phyloP scores from a whole-genome alignment of 345 rosid genomes.

The Gossypium australe region DNA sequence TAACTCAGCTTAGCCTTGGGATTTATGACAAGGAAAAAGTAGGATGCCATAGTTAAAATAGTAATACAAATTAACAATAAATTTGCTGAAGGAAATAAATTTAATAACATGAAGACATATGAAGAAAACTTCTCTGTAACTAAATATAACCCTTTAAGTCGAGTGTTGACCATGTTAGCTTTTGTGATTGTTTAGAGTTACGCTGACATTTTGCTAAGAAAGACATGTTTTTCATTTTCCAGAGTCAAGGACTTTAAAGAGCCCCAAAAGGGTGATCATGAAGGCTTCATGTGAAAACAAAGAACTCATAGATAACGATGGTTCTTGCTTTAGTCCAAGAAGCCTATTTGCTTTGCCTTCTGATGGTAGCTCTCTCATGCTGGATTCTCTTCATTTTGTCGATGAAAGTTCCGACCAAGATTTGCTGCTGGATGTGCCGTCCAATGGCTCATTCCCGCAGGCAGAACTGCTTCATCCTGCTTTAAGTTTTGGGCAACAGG shows the following conservation, averaged over 20 bases:
- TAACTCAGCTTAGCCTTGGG: background rate
- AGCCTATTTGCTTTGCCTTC: constrained; percentile 63
- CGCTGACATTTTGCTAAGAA: constrained; percentile 1
- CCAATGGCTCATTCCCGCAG: constrained; percentile 74
- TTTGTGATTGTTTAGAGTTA: background rate
- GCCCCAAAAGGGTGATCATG: constrained; percentile 60
- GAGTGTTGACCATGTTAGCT: background rate
- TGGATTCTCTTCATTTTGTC: constrained; percentile 47
- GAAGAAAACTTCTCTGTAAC: background rate
- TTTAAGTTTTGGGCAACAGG: constrained; percentile 43
- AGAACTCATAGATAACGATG: constrained; percentile 54
- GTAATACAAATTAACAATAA: background rate
- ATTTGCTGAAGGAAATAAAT: background rate
- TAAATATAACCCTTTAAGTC: background rate
- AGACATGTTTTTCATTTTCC: constrained; percentile 16
- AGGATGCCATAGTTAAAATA: background rate
- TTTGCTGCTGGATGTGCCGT: constrained; percentile 77
- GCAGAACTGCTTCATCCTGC: constrained; percentile 80
- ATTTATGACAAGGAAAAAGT: background rate
- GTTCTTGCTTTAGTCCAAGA: constrained; percentile 70
- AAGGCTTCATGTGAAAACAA: constrained; percentile 52
- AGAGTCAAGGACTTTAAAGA: constrained; percentile 59
- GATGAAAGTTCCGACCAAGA: constrained; percentile 72
- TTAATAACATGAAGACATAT: background rate
- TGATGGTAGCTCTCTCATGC: constrained; percentile 52